phyloP scores from a whole-genome alignment of 2,329 filamentous ascomycete species.

The Stachybotrys chartarum region DNA sequence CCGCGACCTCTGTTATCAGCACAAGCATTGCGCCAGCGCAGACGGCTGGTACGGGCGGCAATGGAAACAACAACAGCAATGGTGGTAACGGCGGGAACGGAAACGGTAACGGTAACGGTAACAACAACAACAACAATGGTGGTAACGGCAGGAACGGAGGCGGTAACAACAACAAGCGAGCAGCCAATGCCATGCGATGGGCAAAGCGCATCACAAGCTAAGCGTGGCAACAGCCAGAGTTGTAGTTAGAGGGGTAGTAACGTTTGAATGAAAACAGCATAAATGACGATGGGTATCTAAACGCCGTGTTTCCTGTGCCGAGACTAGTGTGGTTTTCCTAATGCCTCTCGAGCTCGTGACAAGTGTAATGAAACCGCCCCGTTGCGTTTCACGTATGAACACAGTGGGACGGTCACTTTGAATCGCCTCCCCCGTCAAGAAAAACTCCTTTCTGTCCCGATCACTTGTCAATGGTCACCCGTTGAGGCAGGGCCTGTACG shows the following conservation, averaged over 20 bases:
- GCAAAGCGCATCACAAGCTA: conserved; percentile 5
- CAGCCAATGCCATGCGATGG: conserved; percentile 6
- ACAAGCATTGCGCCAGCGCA: not conserved
- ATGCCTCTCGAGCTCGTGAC: not conserved
- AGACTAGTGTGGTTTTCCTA: not conserved
- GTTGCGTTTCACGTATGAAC: too few species aligned
- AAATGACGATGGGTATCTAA: not conserved
- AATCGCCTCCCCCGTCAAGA: not conserved
- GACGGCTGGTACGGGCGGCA: conserved; percentile 6
- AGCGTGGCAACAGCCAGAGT: not conserved
- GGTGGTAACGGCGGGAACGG: conserved; percentile 1
- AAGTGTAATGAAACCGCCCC: not conserved
- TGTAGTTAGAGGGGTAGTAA: not conserved
- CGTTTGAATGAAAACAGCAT: not conserved
- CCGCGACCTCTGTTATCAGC: not conserved
- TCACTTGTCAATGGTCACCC: conserved; percentile 25
- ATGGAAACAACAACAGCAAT: conserved; percentile 6
- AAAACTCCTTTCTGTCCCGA: conserved; percentile 3
- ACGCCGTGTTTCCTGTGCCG: not conserved
- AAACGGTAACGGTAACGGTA: conserved; percentile 5
- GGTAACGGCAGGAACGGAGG: conserved; percentile 4
- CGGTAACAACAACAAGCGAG: conserved; percentile 4
- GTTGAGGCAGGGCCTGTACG: conserved; percentile 30
- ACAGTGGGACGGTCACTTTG: too few species aligned
- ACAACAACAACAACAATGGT: conserved; percentile 6